phyloP scores from a whole-genome alignment of 768 basidiomycete species.

The Clavaria fumosa region DNA sequence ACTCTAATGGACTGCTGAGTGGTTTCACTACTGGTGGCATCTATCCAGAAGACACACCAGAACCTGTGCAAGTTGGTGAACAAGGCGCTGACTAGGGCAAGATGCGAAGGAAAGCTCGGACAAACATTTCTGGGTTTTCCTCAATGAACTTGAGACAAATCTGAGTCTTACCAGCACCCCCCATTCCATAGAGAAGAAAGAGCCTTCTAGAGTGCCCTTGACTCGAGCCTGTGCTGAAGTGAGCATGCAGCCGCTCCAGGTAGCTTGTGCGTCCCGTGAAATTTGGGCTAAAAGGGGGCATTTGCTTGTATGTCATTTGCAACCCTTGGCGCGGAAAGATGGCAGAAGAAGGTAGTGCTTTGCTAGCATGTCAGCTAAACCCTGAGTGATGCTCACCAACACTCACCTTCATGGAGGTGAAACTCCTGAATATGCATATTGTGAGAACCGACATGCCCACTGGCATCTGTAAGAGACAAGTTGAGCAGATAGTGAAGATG shows the following conservation, averaged over 20 bases:
- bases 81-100: background rate
- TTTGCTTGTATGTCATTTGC: too few species aligned
- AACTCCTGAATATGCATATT: too few species aligned
- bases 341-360: too few species aligned
- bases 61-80: slow-evolving; percentile 7
- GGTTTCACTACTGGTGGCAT: slow-evolving; percentile 11
- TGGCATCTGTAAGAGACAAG: too few species aligned
- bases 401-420: too few species aligned
- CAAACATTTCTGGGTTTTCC: slow-evolving; percentile 3
- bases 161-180: slow-evolving; percentile 13
- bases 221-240: slow-evolving; percentile 6
- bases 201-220: slow-evolving; percentile 2
- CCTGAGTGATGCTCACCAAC: too few species aligned
- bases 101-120: background rate
- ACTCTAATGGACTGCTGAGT: slow-evolving; percentile 6
- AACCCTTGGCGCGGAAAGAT: too few species aligned
- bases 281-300: slow-evolving; percentile 3
- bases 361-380: too few species aligned
- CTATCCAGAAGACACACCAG: slow-evolving; percentile 14
- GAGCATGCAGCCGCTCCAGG: slow-evolving; percentile 7
- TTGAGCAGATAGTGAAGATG: too few species aligned
- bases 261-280: slow-evolving; percentile 9
- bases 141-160: slow-evolving; percentile 11
- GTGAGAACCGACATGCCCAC: too few species aligned
- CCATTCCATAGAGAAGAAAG: slow-evolving; percentile 12